Base-by-base conservation (phyloP, 805 yeast genomes). In the Pichia paraexigua region DNA sequence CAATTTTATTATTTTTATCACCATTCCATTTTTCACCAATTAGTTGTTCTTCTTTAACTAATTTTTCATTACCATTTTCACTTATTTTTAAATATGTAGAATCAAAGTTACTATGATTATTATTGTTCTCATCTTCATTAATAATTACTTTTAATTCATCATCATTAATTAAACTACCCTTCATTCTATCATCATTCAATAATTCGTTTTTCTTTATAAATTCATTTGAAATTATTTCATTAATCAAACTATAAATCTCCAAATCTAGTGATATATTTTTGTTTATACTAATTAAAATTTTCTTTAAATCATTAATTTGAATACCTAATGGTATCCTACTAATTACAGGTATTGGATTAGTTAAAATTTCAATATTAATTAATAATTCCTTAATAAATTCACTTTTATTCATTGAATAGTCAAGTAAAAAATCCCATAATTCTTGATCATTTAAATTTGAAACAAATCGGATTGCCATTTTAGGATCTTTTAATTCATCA, bases 381-480 rank as follows among this genome's bases (percentile, higher is more conserved):
- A 94, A 74, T 46, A 92, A 70, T 8, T 86, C 85, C 54, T 80
- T 79, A 43, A 92, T 83, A 61, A 88, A 90, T n/a, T 73, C 73
- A 0, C 97, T 94, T 56, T 81, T 81, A 41, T 75, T 73, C 70
- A 83, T 75, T 21, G 96, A 82, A 63, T 82, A 80, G 21, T 79
- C 82, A 12, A 92, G 68, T 54, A 92, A 72, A 45, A 82, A 80
- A 42, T 81, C 81, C 95, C 97, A 90, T 12, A 89, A 69, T n/a
- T 87, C 95, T 22, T 72, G 66, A 58, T 89, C 95, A 47, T 82
- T 80, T 53, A 79, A 74, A 12, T 74, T 74, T 47, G 74, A 76
- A 1, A 91, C 94, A 73, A 90, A 94, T 18, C 75, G 76, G 24
- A 94, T 85, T 0, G 98, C 98, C 56, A 78, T 74, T 41, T 77